Evolutionary conservation across 768 basidiomycete species (phyloP).

Genomic region (Suillus luteus): DNA sequence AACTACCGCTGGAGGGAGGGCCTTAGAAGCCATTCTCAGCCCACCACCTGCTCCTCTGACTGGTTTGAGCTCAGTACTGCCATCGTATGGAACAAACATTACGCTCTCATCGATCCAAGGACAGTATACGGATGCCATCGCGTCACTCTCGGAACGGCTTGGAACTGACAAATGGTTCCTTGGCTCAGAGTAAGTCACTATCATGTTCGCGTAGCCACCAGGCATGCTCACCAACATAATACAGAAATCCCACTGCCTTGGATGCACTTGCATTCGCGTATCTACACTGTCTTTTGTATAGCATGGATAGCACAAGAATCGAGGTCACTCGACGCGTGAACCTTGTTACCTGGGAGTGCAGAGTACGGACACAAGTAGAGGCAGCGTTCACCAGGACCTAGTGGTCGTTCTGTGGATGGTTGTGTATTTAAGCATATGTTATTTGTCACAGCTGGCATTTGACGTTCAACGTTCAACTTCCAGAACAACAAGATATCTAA

Average conservation of each 20-base stretch:
- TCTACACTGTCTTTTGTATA: slow-evolving; percentile 63
- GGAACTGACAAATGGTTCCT: slow-evolving; percentile 83
- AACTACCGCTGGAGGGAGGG: slow-evolving; percentile 26
- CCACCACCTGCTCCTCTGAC: slow-evolving; percentile 73
- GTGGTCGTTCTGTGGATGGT: background rate
- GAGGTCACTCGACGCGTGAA: slow-evolving; percentile 74
- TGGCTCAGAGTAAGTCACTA: slow-evolving; percentile 57
- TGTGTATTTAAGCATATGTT: background rate
- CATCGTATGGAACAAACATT: slow-evolving; percentile 60
- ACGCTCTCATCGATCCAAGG: slow-evolving; percentile 50
- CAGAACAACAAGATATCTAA: background rate
- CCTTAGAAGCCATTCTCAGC: slow-evolving; percentile 51
- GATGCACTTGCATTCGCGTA: slow-evolving; percentile 86
- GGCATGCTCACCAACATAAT: slow-evolving; percentile 9
- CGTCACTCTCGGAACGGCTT: slow-evolving; percentile 72
- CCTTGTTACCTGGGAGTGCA: slow-evolving; percentile 78
- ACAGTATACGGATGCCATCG: slow-evolving; percentile 71
- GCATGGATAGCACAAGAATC: slow-evolving; percentile 45
- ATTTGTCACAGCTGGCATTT: background rate
- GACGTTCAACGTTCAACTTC: background rate
- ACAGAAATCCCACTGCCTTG: slow-evolving; percentile 72
- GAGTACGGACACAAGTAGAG: slow-evolving; percentile 60
- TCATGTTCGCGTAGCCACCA: background rate
- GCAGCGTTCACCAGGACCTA: slow-evolving; percentile 44
- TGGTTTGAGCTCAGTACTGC: slow-evolving; percentile 65